Evolutionary conservation across 2,329 filamentous ascomycete genomes (phyloP).

Genomic region (Cladosporium sp.): DNA sequence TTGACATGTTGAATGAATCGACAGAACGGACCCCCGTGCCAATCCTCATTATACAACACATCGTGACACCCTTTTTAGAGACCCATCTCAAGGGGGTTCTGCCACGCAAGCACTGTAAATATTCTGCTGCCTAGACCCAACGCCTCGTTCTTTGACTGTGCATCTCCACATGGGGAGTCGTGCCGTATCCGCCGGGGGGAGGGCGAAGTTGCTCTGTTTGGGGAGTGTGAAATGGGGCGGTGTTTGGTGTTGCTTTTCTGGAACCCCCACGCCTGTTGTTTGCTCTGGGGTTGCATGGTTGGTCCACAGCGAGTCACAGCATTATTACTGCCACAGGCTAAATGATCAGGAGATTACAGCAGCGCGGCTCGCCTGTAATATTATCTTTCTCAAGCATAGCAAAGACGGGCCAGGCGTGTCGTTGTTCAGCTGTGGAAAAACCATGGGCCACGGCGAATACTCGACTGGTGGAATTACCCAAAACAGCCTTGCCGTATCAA

Average conservation of each 20-base stretch:
- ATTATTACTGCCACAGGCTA: constrained; percentile 1
- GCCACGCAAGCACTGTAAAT: constrained; percentile 9
- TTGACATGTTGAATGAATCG: no score
- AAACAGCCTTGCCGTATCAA: not conserved
- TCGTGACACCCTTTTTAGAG: no score
- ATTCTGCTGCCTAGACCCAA: constrained; percentile 11
- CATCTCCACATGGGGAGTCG: constrained; percentile 11
- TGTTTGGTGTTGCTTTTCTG: constrained; percentile 11
- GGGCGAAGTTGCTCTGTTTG: constrained; percentile 3
- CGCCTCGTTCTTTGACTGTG: not conserved
- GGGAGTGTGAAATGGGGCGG: not conserved
- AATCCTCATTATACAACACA: constrained; percentile 5
- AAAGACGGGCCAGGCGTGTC: no score
- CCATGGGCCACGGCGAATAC: no score
- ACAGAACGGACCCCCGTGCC: not conserved
- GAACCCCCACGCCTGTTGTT: constrained; percentile 11
- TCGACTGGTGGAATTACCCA: constrained; percentile 6
- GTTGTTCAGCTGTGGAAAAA: no score
- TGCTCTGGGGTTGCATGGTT: no score
- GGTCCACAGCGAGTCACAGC: no score
- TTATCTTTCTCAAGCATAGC: not conserved
- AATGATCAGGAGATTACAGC: not conserved
- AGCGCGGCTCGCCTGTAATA: not conserved
- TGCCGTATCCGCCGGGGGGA: constrained; percentile 7
- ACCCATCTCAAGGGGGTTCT: not conserved